A percentile compares a stretch with the other conserved stretches of the same genome.
These are phyloP conservation scores for Penicillium sp. DNA, from an alignment of 2,329 filamentous ascomycete genomes.

Conservation along the genomic window DNA sequence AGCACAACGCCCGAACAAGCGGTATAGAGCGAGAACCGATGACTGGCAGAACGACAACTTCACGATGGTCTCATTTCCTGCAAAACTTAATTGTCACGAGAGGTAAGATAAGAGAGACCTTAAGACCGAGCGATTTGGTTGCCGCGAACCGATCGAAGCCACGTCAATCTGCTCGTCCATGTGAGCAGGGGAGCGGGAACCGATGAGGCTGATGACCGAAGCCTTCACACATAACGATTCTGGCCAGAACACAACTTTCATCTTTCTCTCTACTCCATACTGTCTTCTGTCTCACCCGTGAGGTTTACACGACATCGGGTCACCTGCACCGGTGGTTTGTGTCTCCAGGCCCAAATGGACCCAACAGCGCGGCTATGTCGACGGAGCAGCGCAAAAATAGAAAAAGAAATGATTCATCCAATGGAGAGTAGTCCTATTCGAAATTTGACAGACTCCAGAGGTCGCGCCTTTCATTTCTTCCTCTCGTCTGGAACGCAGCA, in stretches of 20 bases:
- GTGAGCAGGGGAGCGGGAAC: slow-evolving; percentile 14
- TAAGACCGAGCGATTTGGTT: background rate
- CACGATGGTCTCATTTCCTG: background rate
- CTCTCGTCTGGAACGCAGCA: slow-evolving; percentile 1
- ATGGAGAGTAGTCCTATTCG: background rate
- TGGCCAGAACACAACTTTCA: slow-evolving; percentile 4
- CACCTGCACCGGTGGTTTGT: slow-evolving; percentile 18
- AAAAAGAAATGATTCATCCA: background rate
- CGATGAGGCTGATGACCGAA: slow-evolving; percentile 18
- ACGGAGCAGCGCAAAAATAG: background rate
- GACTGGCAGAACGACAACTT: background rate
- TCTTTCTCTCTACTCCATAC: background rate
- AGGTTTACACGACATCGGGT: slow-evolving; percentile 14
- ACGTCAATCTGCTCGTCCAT: slow-evolving; percentile 22
- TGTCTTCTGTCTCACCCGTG: slow-evolving; percentile 14
- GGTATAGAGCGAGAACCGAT: slow-evolving; percentile 6
- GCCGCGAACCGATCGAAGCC: slow-evolving; percentile 18
- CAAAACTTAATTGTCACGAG: background rate
- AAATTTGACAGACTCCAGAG: slow-evolving; percentile 7
- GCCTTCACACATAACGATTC: background rate
- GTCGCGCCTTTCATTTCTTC: background rate
- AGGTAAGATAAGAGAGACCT: background rate
- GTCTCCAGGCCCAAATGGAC: background rate
- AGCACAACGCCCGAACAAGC: slow-evolving; percentile 12
- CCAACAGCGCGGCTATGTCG: slow-evolving; percentile 18